Percentiles rank a stretch among this genome's conserved stretches.
phyloP scores from a whole-genome alignment of 805 yeast species.

The Isabelozyma rhagii region DNA sequence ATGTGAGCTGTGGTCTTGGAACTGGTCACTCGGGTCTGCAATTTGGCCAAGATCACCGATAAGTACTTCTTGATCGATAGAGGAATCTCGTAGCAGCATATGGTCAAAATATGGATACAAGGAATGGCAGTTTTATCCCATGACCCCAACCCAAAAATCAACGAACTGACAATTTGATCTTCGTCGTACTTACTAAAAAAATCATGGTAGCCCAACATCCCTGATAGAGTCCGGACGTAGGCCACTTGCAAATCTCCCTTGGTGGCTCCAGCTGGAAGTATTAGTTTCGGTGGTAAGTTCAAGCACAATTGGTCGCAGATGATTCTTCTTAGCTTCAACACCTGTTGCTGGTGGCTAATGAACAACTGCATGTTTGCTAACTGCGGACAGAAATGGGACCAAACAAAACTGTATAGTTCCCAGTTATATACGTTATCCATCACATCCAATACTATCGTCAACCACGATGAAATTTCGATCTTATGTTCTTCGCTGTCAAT shows the following conservation, averaged over 20 bases:
- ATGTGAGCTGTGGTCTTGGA: slow-evolving; percentile 69
- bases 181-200: slow-evolving; percentile 54
- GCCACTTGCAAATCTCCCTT: slow-evolving; percentile 67
- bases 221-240: slow-evolving; percentile 57
- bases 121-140: slow-evolving; percentile 82
- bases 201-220: slow-evolving; percentile 58
- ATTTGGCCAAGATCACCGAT: slow-evolving; percentile 62
- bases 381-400: slow-evolving; percentile 72
- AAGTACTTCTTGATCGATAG: slow-evolving; percentile 65
- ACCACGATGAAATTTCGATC: slow-evolving; percentile 51
- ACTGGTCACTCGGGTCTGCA: slow-evolving; percentile 73
- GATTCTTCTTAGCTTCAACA: slow-evolving; percentile 39
- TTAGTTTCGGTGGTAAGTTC: slow-evolving; percentile 41
- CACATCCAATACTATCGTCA: slow-evolving; percentile 45
- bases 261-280: slow-evolving; percentile 33
- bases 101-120: slow-evolving; percentile 68
- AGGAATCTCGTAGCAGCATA: slow-evolving; percentile 82
- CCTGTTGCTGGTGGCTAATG: slow-evolving; percentile 32
- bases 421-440: slow-evolving; percentile 57
- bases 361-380: slow-evolving; percentile 57
- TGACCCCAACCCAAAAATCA: slow-evolving; percentile 59
- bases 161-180: slow-evolving; percentile 59
- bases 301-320: slow-evolving; percentile 60
- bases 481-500: slow-evolving; percentile 5
- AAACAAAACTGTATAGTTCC: slow-evolving; percentile 66